Conservation (phyloP, 768 basidiomycete genomes). For the Lenzites betulinus region DNA sequence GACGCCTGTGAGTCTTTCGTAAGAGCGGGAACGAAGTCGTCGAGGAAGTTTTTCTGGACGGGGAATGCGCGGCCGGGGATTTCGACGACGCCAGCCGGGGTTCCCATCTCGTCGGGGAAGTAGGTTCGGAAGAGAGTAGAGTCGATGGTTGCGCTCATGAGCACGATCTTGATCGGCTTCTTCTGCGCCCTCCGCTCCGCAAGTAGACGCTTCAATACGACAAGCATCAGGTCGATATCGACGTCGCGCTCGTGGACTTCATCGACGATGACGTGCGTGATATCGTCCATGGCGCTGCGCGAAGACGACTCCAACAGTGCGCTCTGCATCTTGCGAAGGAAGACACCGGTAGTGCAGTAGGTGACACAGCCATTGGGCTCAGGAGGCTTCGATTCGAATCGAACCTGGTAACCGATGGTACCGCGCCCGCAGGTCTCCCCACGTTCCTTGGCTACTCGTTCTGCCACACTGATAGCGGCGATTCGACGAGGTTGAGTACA, state of each 20-base stretch:
- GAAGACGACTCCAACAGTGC: slow-evolving; percentile 51
- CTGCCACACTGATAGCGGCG: slow-evolving; percentile 89
- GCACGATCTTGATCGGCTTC: slow-evolving; percentile 78
- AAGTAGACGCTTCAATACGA: slow-evolving; percentile 84
- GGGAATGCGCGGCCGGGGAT: slow-evolving; percentile 93
- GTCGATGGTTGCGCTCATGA: slow-evolving; percentile 98
- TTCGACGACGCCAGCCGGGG: slow-evolving; percentile 70
- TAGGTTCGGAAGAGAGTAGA: slow-evolving; percentile 87
- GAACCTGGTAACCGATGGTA: slow-evolving; percentile 88
- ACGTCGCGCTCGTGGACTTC: slow-evolving; percentile 96
- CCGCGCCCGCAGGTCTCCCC: slow-evolving; percentile 59
- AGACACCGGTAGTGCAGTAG: slow-evolving; percentile 92
- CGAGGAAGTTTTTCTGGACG: slow-evolving; percentile 78
- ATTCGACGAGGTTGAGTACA: slow-evolving; percentile 93
- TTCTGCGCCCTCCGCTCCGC: slow-evolving; percentile 69
- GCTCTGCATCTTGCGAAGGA: slow-evolving; percentile 83
- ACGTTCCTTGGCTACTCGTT: slow-evolving; percentile 88
- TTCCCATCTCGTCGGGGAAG: slow-evolving; percentile 65
- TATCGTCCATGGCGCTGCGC: slow-evolving; percentile 56
- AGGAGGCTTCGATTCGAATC: slow-evolving; percentile 83
- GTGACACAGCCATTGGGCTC: slow-evolving; percentile 82
- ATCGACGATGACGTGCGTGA: slow-evolving; percentile 92
- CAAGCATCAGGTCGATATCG: slow-evolving; percentile 87
- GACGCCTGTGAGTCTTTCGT: slow-evolving; percentile 37
- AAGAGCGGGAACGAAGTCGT: slow-evolving; percentile 68